phyloP scores from a whole-genome alignment of 192 early-diverging fungal species.

The Geranomyces variabilis region DNA sequence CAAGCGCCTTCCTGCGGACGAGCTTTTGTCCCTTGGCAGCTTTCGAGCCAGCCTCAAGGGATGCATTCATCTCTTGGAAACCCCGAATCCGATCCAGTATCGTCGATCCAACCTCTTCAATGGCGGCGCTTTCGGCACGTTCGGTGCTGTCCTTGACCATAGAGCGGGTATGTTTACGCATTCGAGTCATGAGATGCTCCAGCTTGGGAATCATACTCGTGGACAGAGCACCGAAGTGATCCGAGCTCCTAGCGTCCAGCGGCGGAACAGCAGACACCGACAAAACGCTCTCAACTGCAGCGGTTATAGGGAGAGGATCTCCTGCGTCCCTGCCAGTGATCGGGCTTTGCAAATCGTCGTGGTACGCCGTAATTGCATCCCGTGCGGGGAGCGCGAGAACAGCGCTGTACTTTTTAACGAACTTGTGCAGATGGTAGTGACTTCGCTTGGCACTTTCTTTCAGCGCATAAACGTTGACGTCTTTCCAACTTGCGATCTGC shows the following conservation, averaged over 20 bases:
- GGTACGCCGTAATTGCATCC: constrained; percentile 58
- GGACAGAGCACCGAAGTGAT: background rate
- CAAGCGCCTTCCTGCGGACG: constrained; percentile 75
- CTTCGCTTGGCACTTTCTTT: constrained; percentile 87
- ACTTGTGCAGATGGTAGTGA: constrained; percentile 89
- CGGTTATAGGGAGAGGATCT: background rate
- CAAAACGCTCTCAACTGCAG: constrained; percentile 2
- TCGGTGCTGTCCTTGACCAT: background rate
- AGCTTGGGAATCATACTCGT: constrained; percentile 11
- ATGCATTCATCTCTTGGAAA: constrained; percentile 41
- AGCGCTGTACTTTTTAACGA: constrained; percentile 82
- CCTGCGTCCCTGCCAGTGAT: background rate
- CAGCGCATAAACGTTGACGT: constrained; percentile 91
- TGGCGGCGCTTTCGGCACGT: background rate
- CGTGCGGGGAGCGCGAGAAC: constrained; percentile 75
- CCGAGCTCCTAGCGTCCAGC: background rate
- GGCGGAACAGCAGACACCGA: background rate
- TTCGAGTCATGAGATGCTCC: constrained; percentile 26
- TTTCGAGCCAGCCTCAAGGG: constrained; percentile 36
- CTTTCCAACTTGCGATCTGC: constrained; percentile 96
- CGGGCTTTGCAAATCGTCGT: constrained; percentile 21
- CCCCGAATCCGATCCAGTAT: constrained; percentile 46
- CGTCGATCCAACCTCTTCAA: constrained; percentile 45
- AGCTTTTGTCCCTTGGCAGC: constrained; percentile 65
- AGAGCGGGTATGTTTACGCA: constrained; percentile 12